Percentiles rank a stretch among this genome's conserved stretches.
These are phyloP conservation scores for Termitomyces sp. DNA, from an alignment of 768 basidiomycete genomes.

Conservation along the genomic window DNA sequence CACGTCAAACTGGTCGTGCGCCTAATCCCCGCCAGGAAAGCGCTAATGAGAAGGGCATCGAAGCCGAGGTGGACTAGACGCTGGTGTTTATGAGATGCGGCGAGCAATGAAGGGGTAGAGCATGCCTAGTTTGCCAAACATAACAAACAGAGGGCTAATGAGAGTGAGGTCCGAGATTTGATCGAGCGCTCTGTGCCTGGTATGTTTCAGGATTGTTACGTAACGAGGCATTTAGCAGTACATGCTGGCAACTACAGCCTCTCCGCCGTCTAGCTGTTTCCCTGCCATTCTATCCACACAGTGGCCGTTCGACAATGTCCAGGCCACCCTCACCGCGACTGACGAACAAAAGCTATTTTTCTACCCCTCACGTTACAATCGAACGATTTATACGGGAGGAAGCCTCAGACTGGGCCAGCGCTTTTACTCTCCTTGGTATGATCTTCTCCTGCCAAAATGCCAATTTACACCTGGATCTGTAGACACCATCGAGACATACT, in stretches of 20 bases:
- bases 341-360: constrained; percentile 50
- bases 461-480: constrained; percentile 14
- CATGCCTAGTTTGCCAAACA: constrained; percentile 59
- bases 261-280: background rate
- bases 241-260: constrained; percentile 3
- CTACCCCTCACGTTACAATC: constrained; percentile 39
- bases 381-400: constrained; percentile 76
- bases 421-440: constrained; percentile 82
- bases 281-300: constrained; percentile 1
- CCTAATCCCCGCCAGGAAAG: constrained; percentile 80
- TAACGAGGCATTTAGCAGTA: constrained; percentile 2
- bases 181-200: constrained; percentile 2
- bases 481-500: constrained; percentile 96
- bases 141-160: constrained; percentile 14
- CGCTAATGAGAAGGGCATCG: constrained; percentile 74
- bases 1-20: constrained; percentile 85
- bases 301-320: constrained; percentile 23
- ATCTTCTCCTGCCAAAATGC: constrained; percentile 9
- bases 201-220: constrained; percentile 13
- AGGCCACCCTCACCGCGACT: constrained; percentile 38
- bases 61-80: constrained; percentile 56
- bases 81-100: constrained; percentile 7
- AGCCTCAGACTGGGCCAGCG: constrained; percentile 69
- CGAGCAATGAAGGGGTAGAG: background rate
- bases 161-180: background rate